A percentile compares a stretch with the other conserved stretches of the same genome.
phyloP scores from a whole-genome alignment of 2,329 filamentous ascomycete species.

The Penicillium frequentans region DNA sequence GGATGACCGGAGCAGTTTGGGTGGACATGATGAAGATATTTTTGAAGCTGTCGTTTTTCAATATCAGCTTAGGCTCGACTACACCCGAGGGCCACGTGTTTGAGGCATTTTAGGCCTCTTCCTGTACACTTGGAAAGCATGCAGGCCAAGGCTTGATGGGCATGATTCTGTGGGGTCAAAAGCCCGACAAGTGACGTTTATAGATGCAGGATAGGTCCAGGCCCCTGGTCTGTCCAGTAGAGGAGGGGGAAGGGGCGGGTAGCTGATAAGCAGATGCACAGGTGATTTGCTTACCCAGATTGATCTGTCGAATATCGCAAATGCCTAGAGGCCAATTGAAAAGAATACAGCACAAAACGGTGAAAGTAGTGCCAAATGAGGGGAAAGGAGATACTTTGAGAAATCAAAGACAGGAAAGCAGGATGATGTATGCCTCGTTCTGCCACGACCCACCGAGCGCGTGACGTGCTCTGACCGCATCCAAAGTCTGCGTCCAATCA shows the following conservation, averaged over 20 bases:
- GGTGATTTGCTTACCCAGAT: constrained; percentile 25
- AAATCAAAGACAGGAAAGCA: constrained; percentile 12
- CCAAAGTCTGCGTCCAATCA: constrained; percentile 1
- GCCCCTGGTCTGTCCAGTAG: neutral
- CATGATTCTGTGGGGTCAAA: neutral
- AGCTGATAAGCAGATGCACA: constrained; percentile 15
- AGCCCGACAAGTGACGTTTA: constrained; percentile 10
- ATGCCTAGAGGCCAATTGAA: constrained; percentile 12
- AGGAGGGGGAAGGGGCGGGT: neutral
- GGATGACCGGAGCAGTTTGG: constrained; percentile 56
- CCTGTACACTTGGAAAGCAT: neutral
- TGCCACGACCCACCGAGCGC: constrained; percentile 36
- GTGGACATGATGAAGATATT: constrained; percentile 36
- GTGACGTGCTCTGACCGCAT: constrained; percentile 37
- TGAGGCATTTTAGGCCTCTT: constrained; percentile 7
- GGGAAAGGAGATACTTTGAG: constrained; percentile 10
- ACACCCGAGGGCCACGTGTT: constrained; percentile 10
- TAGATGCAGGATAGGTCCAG: constrained; percentile 9
- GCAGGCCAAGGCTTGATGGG: neutral
- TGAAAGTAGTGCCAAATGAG: neutral
- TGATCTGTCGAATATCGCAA: constrained; percentile 1
- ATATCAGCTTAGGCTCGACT: constrained; percentile 18
- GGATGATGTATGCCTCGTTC: constrained; percentile 38
- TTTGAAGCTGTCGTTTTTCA: constrained; percentile 14
- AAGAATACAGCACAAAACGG: neutral